These are phyloP conservation scores for Apiotrichum domesticum DNA, from an alignment of 1,284 basidiomycete species.

Conservation along the genomic window DNA sequence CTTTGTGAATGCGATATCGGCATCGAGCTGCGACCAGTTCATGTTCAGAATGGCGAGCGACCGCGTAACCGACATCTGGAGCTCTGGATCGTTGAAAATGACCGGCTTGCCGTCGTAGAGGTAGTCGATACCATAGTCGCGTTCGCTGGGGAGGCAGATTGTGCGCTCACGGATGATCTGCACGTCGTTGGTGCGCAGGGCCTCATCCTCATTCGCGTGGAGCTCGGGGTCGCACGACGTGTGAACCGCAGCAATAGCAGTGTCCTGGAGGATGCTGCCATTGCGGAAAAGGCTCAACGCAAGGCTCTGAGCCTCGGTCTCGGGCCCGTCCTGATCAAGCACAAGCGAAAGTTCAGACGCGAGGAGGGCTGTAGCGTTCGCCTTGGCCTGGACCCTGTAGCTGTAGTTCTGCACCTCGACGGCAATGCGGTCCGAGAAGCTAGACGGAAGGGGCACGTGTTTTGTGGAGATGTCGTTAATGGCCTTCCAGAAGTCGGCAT, in stretches of 20 bases:
- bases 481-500: slow-evolving; percentile 32
- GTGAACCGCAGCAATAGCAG: slow-evolving; percentile 23
- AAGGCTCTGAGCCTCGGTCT: slow-evolving; percentile 30
- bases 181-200: slow-evolving; percentile 29
- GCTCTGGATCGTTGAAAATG: slow-evolving; percentile 32
- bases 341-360: slow-evolving; percentile 30
- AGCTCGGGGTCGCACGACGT: slow-evolving; percentile 34
- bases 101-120: slow-evolving; percentile 52
- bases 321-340: slow-evolving; percentile 23
- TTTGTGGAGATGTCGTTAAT: slow-evolving; percentile 32
- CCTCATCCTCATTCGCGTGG: slow-evolving; percentile 28
- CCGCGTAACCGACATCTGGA: slow-evolving; percentile 44
- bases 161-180: slow-evolving; percentile 52
- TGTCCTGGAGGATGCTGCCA: slow-evolving; percentile 35
- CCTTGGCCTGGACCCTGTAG: slow-evolving; percentile 51
- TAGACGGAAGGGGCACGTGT: slow-evolving; percentile 32
- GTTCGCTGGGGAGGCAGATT: slow-evolving; percentile 59
- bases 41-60: slow-evolving; percentile 47
- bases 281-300: slow-evolving; percentile 39
- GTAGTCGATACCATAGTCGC: slow-evolving; percentile 75
- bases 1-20: slow-evolving; percentile 66
- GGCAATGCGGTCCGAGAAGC: slow-evolving; percentile 32
- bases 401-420: slow-evolving; percentile 53
- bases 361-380: slow-evolving; percentile 32
- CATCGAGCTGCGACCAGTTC: slow-evolving; percentile 72